Percentiles rank a stretch among this genome's conserved stretches.
These are phyloP conservation scores for Thelephora terrestris DNA, from an alignment of 1,284 basidiomycete genomes.

Conservation along the genomic window DNA sequence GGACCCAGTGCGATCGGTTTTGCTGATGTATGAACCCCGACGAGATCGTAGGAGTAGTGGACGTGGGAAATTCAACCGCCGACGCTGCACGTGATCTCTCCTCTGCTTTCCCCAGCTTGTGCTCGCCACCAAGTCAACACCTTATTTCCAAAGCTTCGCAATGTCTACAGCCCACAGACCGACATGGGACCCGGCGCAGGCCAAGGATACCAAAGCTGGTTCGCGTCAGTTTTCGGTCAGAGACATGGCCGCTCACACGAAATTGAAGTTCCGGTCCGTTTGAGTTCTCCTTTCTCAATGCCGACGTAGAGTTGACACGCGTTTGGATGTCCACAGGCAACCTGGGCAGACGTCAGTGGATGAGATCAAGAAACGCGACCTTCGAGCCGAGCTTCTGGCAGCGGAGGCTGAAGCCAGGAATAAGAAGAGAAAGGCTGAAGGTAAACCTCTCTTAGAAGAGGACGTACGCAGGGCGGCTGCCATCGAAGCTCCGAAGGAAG, in stretches of 20 bases:
- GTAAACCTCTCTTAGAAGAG: conserved; percentile 34
- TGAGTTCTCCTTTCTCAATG: background rate
- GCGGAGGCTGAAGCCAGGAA: conserved; percentile 80
- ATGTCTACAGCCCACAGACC: conserved; percentile 86
- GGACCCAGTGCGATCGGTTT: too few species aligned
- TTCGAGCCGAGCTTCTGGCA: conserved; percentile 69
- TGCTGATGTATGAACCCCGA: too few species aligned
- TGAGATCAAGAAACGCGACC: conserved; percentile 72
- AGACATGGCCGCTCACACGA: conserved; percentile 88
- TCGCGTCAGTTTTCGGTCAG: conserved; percentile 84
- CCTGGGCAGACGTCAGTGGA: conserved; percentile 70
- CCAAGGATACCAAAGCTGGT: conserved; percentile 77
- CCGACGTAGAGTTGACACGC: conserved; percentile 1
- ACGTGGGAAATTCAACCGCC: too few species aligned
- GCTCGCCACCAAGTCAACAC: too few species aligned
- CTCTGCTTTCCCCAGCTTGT: too few species aligned
- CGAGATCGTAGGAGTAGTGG: too few species aligned
- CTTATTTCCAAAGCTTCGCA: background rate
- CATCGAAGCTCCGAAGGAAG: conserved; percentile 9
- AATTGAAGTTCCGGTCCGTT: conserved; percentile 83
- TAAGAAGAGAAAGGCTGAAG: conserved; percentile 64
- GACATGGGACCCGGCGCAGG: conserved; percentile 84
- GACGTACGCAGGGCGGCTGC: conserved; percentile 21
- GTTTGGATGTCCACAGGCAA: conserved; percentile 40
- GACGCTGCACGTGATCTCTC: too few species aligned